A percentile compares a stretch with the other conserved stretches of the same genome.
Conservation (phyloP, 192 early-diverging fungal genomes). For the Globomyces pollinis-pini region DNA sequence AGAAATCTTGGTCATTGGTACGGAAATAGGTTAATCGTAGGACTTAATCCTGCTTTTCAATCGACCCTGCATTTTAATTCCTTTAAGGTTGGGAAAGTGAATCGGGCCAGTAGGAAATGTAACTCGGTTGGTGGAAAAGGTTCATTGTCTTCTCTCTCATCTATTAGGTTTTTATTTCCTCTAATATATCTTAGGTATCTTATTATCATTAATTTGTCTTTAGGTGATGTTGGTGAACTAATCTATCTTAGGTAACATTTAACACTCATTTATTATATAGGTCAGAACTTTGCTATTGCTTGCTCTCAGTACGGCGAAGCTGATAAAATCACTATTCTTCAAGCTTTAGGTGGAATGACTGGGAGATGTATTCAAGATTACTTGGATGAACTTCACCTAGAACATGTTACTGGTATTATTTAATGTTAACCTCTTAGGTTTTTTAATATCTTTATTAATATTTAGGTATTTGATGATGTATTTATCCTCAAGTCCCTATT, state of each 20-base stretch:
- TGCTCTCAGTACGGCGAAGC: conserved; percentile 12
- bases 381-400: conserved; percentile 7
- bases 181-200: background rate
- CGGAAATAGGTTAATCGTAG: background rate
- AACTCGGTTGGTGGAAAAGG: conserved; percentile 23
- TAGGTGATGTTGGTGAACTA: background rate
- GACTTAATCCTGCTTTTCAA: conserved; percentile 18
- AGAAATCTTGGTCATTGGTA: conserved; percentile 7
- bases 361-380: conserved; percentile 8
- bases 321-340: conserved; percentile 12
- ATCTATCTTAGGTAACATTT: background rate
- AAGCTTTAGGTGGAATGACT: conserved; percentile 11
- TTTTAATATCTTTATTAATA: no score
- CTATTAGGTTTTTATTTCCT: no score
- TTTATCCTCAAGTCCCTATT: background rate
- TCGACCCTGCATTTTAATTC: conserved; percentile 16
- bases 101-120: conserved; percentile 16
- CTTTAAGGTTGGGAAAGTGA: conserved; percentile 12
- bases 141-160: background rate
- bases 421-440: no score
- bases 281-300: conserved; percentile 23
- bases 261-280: background rate
- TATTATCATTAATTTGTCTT: background rate
- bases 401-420: conserved; percentile 12
- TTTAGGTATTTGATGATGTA: background rate